Evolutionary conservation across 306 rosid genomes (phyloP), one percentile per base, ranked within the genome.

Genomic region (Mucuna pruriens): DNA sequence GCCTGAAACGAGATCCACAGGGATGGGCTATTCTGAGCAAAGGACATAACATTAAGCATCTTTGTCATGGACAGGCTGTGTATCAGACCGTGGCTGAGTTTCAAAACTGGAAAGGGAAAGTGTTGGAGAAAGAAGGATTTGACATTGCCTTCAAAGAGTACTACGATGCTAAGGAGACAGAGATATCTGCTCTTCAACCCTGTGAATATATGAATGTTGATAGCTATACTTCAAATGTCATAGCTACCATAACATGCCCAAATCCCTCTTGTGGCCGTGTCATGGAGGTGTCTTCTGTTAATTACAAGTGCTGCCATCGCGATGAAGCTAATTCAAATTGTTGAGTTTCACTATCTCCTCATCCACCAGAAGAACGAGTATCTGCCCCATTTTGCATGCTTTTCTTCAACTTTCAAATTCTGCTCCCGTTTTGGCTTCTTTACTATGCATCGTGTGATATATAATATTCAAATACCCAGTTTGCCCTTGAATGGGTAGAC

Each of bases 21-120:
- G 88, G 88, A 10, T 85, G 88, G 85, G 83, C 70, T 29, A 48
- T 85, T 57, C 85, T 85, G 7, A 77, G 77, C 74, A 81, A 85
- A 85, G 88, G 88, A 17, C 0, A 9, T 0, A 77, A 73, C 67
- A 66, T 85, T 5, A 77, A 76, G 31, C 51, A 44, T 2, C 26
- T 85, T 1, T 75, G 80, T 38, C 85, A 78, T 20, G 85, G 85
- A 0, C 81, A 85, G 39, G 16, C 83, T 42, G 78, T 78, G 33
- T 72, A 77, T n/a, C 52, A 77, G 38, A 85, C 88, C 1, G 8
- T 81, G 13, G 25, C 9, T 0, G 80, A 85, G 74, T 85, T 85
- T 40, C 31, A 57, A n/a, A 71, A 15, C 1, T 85, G 88, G 88
- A 77, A 77, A n/a, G 76, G 33, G 0, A 85, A 66, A 4, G 49